Evolutionary conservation across 305 asterid genomes (phyloP).

Genomic region (Fraxinus ornus): DNA sequence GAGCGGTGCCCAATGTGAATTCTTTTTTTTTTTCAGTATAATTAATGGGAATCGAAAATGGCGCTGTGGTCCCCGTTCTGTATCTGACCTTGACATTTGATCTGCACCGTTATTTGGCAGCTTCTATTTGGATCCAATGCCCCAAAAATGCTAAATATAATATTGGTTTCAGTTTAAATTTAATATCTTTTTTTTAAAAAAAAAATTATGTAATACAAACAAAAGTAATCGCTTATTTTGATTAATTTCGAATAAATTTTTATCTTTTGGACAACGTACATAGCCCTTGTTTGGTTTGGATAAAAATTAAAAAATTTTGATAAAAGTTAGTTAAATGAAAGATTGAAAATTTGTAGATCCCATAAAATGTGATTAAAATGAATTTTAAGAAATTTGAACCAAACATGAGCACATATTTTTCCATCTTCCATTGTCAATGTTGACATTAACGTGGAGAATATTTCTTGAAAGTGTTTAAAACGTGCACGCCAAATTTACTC

Average conservation of each 20-base stretch:
- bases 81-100: constrained; percentile 1
- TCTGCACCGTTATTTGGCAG: constrained; percentile 14
- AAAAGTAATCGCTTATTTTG: not conserved
- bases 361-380: no score
- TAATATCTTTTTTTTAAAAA: not conserved
- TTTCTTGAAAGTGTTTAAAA: not conserved
- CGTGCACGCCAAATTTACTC: not conserved
- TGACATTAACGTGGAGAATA: not conserved
- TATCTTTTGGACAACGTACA: not conserved
- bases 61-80: constrained; percentile 5
- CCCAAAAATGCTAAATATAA: not conserved
- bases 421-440: not conserved
- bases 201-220: not conserved
- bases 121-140: not conserved
- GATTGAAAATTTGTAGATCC: not conserved
- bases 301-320: no score
- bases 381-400: no score
- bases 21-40: not conserved
- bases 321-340: no score
- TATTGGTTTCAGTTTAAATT: not conserved
- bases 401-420: not conserved
- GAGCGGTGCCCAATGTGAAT: not conserved
- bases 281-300: not conserved
- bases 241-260: not conserved
- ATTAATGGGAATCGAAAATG: not conserved